Percentiles rank a stretch among this genome's conserved stretches.
Evolutionary conservation across 805 yeast genomes (phyloP).

Genomic region (Wickerhamiella hasegawae): DNA sequence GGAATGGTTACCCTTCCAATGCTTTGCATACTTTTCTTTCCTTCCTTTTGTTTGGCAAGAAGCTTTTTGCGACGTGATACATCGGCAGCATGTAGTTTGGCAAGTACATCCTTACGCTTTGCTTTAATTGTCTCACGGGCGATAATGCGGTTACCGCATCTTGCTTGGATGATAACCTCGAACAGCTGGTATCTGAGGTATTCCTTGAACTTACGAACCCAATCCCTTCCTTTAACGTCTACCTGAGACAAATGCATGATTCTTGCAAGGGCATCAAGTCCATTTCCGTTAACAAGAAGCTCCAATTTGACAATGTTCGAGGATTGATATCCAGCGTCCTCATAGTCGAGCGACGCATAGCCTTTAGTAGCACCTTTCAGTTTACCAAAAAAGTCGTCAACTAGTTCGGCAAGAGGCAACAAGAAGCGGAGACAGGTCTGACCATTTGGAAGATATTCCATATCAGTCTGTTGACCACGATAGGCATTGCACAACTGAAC

Average conservation of each 20-base stretch:
- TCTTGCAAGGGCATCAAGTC: constrained; percentile 84
- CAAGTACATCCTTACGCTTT: constrained; percentile 85
- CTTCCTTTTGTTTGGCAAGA: constrained; percentile 79
- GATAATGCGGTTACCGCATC: constrained; percentile 58
- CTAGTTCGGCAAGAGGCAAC: constrained; percentile 75
- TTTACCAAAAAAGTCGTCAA: constrained; percentile 91
- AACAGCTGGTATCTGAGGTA: constrained; percentile 69
- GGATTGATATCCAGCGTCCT: constrained; percentile 72
- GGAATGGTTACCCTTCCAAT: constrained; percentile 65
- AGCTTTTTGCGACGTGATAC: constrained; percentile 78
- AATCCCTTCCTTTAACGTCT: constrained; percentile 55
- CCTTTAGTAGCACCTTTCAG: constrained; percentile 82
- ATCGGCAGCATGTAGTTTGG: constrained; percentile 86
- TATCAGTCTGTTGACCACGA: constrained; percentile 68
- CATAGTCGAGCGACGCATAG: constrained; percentile 87
- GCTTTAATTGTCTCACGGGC: constrained; percentile 93
- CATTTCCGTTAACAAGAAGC: constrained; percentile 69
- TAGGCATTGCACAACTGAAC: constrained; percentile 73
- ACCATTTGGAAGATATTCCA: constrained; percentile 60
- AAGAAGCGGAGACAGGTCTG: constrained; percentile 70
- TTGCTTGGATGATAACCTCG: constrained; percentile 87
- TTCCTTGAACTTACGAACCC: constrained; percentile 70
- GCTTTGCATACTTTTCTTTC: constrained; percentile 70
- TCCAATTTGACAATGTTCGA: constrained; percentile 80
- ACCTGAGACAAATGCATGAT: constrained; percentile 76